Base-by-base conservation (phyloP, 2,329 filamentous ascomycete species). In the Fusarium sp. region DNA sequence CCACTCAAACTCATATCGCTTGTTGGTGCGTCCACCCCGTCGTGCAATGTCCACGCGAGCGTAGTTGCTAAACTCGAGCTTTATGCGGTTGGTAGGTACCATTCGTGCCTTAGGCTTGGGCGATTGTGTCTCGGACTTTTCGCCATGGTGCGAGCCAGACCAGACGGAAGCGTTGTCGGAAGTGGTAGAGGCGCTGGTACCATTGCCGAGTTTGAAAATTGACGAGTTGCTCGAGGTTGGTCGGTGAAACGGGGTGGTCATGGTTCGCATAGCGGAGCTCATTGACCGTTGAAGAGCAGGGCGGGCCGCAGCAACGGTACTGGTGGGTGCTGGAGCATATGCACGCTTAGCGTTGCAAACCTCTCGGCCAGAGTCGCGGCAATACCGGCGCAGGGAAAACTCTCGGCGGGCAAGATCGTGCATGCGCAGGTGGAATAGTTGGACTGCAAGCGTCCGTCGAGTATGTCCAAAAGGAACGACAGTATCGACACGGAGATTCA, bases 11-110 rank as follows among this genome's bases (percentile, higher is more conserved):
- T 94, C 92, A 78, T 98, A 98, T 66, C 89, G 88, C 80, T 94
- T 95, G 67, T 85, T 85, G 37, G 85, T 83, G 70, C 88, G 90
- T 54, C 85, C 85, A 43, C 85, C 83, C 71, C 88, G 90, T 50
- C 93, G 89, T 71, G 88, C 89, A 50, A 99, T 82, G 69, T 97
- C 92, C 39, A 98, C 89, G 73, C 96, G 93, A 4, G 95, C 95
- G 78, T 99, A 99, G 82, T 98, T 99, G 70, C 93, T 97, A 78
- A 98, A 99, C 78, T 98, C 95, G 33, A 99, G 87, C 80, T 94
- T 93, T 78, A 95, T 92, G 35, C 87, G 91, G 78, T 97, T 93
- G 60, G 91, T 92, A 20, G 92, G 88, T 43, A 84, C 75, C 54
- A 80, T 74, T 41, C 73, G 73, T 39, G 80, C 79, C 55, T 77